Evolutionary conservation across 2,329 filamentous ascomycete genomes (phyloP).

Genomic region (Exophiala sideris): DNA sequence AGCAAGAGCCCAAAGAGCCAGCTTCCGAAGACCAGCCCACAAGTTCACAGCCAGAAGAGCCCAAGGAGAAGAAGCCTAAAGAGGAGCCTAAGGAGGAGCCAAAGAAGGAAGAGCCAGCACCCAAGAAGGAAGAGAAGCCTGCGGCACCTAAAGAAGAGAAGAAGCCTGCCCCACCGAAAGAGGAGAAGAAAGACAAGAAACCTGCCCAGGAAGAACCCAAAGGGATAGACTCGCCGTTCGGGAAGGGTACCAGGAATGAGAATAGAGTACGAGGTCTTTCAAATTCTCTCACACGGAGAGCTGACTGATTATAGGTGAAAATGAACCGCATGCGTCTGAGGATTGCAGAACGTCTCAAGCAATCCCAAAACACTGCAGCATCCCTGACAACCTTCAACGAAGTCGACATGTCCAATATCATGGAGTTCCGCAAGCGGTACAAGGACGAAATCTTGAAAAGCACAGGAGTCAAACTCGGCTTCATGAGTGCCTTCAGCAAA

Average conservation of each 20-base stretch:
- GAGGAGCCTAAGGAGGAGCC: constrained; percentile 22
- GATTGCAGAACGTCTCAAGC: constrained; percentile 96
- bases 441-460: constrained; percentile 96
- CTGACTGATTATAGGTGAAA: constrained; percentile 67
- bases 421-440: constrained; percentile 96
- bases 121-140: constrained; percentile 36
- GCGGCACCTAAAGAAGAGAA: constrained; percentile 34
- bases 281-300: constrained; percentile 7
- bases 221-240: constrained; percentile 46
- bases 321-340: constrained; percentile 99
- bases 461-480: constrained; percentile 96
- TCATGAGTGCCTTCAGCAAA: constrained; percentile 96
- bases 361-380: constrained; percentile 97
- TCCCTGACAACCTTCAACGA: constrained; percentile 98
- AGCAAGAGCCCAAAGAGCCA: constrained; percentile 34
- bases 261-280: constrained; percentile 63
- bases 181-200: constrained; percentile 26
- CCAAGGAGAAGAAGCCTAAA: constrained; percentile 44
- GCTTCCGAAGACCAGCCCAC: constrained; percentile 57
- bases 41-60: constrained; percentile 52
- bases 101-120: constrained; percentile 27
- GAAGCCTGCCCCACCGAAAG: constrained; percentile 32
- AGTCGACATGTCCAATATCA: constrained; percentile 96
- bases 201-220: constrained; percentile 12
- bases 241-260: constrained; percentile 69